Evolutionary conservation across 192 early-diverging fungal species (phyloP), one percentile per base, ranked within the genome.

Genomic region (Backusella parvicylindrica): DNA sequence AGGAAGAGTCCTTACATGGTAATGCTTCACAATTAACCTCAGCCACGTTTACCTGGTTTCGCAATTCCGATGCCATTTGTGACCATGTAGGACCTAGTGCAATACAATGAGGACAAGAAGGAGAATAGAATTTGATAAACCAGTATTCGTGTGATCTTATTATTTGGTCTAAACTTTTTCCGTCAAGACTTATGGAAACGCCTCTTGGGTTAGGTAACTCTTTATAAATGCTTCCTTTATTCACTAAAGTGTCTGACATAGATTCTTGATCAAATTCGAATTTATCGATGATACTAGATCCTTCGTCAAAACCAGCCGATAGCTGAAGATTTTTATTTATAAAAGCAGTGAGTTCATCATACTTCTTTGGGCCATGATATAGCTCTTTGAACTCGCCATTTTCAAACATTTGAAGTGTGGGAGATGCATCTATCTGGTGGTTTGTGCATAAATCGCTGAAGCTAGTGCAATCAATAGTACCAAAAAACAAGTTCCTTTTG

Each of bases 21-120:
- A 91, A 83, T 36, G 83, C 83, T 23, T 90, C 91, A 84, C 96
- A 97, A 82, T 97, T 92, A 28, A 97, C 88, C 63, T 91, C 85
- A 63, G 90, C 96, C 28, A 96, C 84, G 72, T 96, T 95, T 31
- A 96, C 85, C 49, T 85, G 83, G 41, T 85, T 89, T 68, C 87
- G 86, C 68, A 92, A 50, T 11, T 71, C 76, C 21, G 77, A 79
- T 21, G 87, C 92, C 63, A 97, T 77, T 64, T 90, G 76, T 13
- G 87, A 86, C 87, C 93, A 96, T n/a, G 85, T 85, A 2, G 95
- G 95, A 13, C 89, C 92, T 75, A 97, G 87, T 3, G 83, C 80
- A 84, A 94, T 86, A 85, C 96, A 97, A 81, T 96, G 95, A 23
- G 84, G 77, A 75, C 94, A 95, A 92, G 92, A 95, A 7, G 95